Percentiles rank a stretch among this genome's conserved stretches.
Conservation (phyloP, 441 rosid species). For the Gossypium davidsonii region DNA sequence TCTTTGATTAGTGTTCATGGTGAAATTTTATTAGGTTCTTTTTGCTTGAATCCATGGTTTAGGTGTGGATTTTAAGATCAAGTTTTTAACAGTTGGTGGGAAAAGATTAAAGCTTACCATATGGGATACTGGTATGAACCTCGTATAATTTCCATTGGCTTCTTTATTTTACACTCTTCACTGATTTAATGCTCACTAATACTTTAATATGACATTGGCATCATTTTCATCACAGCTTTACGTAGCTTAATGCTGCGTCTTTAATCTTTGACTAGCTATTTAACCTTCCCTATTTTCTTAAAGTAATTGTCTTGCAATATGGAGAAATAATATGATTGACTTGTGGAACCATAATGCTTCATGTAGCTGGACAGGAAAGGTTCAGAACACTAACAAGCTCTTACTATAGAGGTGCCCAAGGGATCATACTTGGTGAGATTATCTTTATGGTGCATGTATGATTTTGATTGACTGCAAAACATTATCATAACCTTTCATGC, state of each 20-base stretch:
- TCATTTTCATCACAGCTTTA: neutral
- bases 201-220: neutral
- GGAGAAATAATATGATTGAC: conserved; percentile 1
- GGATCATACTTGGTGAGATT: conserved; percentile 76
- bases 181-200: neutral
- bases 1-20: neutral
- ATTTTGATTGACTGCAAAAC: neutral
- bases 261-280: neutral
- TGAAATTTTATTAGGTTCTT: conserved; percentile 1
- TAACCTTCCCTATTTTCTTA: neutral
- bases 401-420: conserved; percentile 87
- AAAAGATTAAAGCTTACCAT: conserved; percentile 84
- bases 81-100: conserved; percentile 68
- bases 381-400: conserved; percentile 92
- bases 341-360: conserved; percentile 14
- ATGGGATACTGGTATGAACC: conserved; percentile 89
- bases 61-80: conserved; percentile 98
- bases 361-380: conserved; percentile 94
- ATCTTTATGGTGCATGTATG: conserved; percentile 1
- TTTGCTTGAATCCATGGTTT: conserved; percentile 13
- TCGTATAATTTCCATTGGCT: neutral
- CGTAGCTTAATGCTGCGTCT: neutral
- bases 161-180: neutral
- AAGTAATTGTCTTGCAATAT: neutral
- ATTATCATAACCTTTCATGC: neutral